phyloP scores from a whole-genome alignment of 225 moss, liverwort and hornwort species.

The Sphagnum contortum region DNA sequence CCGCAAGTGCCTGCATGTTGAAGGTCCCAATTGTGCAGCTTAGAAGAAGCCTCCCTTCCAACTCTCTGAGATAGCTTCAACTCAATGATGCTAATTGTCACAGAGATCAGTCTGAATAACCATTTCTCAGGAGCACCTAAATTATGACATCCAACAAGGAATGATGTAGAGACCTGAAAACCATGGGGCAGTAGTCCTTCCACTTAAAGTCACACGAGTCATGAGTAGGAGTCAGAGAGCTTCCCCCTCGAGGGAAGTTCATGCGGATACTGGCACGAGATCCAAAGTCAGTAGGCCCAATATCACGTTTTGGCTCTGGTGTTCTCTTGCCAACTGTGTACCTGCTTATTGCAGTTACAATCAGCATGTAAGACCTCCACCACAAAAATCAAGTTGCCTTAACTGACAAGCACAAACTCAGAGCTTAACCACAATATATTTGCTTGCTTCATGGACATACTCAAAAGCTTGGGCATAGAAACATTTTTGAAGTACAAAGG shows the following conservation, averaged over 20 bases:
- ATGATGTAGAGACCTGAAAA: conserved; percentile 67
- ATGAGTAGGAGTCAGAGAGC: conserved; percentile 81
- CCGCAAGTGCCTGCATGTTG: conserved; percentile 65
- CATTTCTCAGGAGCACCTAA: too few relatives aligned
- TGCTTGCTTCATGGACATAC: too few relatives aligned
- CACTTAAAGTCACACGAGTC: conserved; percentile 91
- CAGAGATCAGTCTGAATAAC: too few relatives aligned
- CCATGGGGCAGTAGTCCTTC: conserved; percentile 99
- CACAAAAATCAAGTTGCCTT: not conserved
- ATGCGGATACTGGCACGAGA: conserved; percentile 80
- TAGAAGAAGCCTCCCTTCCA: not conserved
- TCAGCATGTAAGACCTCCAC: not conserved
- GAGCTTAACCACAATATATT: too few relatives aligned
- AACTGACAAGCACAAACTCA: too few relatives aligned
- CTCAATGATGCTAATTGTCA: too few relatives aligned
- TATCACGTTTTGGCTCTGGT: conserved; percentile 81
- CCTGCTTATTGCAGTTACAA: conserved; percentile 26
- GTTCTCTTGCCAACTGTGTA: conserved; percentile 95
- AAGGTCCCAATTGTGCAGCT: not conserved
- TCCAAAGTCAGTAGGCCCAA: conserved; percentile 76
- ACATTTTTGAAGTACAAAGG: too few relatives aligned
- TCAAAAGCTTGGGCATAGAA: too few relatives aligned
- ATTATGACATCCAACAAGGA: not conserved
- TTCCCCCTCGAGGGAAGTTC: conserved; percentile 86
- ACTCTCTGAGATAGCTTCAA: not conserved